Base-by-base conservation (phyloP, 257 asterid genomes). In the Solanum neorickii region DNA sequence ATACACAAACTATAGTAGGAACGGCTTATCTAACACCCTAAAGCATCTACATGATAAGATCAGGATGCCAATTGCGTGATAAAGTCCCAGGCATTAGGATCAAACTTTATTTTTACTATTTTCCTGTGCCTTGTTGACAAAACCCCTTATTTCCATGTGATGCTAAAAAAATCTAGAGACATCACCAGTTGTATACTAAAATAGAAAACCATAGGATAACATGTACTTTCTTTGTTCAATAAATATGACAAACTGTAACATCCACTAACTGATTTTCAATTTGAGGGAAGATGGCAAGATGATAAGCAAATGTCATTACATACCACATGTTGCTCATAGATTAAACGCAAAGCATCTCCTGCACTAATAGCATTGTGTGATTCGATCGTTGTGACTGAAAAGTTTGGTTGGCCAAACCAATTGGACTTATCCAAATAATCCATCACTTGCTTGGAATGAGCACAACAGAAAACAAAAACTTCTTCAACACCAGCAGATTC, bases 401-500 rank as follows among this genome's bases (percentile, higher is more conserved):
- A 92, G 87, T 94, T 93, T 6, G 98, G 97, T 86, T 92, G 96
- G 72, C 83, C 89, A 83, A 95, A 87, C 99, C 99, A 97, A 59
- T 91, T 88, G 49, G 99, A 94, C 33, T 60, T 90, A 62, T 94
- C 91, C 92, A 97, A 91, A 90, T 97, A 94, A 86, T 95, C 93
- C 44, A 89, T 92, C 88, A 97, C 96, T 93, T 96, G 99, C 91
- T 93, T 94, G 86, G 99, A 92, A 90, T 97, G 99, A 77, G 99
- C 99, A 68, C 98, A 96, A 88, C 99, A 97, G 73, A 97, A 97
- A 52, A 97, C 99, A 88, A 95, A 97, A 86, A 94, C 98, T 88
- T 97, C 99, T 89, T 97, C 98, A 86, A 97, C 95, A 68, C 98
- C 99, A 86, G 99, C 98, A 83, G 98, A 95, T 88, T 97, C 98